phyloP scores from a whole-genome alignment of 2,329 filamentous ascomycete genomes.

The Aspergillus proliferans region DNA sequence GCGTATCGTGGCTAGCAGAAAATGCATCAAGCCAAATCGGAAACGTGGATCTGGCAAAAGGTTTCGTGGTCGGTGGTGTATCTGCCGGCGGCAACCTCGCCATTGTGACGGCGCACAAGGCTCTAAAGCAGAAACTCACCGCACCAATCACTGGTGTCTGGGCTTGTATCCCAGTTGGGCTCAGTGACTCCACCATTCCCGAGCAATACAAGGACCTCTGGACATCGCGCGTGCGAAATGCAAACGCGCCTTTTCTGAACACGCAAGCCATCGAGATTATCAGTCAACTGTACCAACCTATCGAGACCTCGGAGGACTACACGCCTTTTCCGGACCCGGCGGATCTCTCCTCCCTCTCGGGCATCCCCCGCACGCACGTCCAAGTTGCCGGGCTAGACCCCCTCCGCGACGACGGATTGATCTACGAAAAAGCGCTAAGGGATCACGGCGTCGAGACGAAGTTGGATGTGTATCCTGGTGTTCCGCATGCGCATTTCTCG shows the following conservation, averaged over 20 bases:
- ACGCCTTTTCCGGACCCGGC: slow-evolving; percentile 6
- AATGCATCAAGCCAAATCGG: slow-evolving; percentile 30
- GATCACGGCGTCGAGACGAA: slow-evolving; percentile 42
- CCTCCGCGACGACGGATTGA: slow-evolving; percentile 47
- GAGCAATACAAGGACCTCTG: slow-evolving; percentile 36
- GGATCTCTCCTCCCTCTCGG: slow-evolving; percentile 1
- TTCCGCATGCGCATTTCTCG: slow-evolving; percentile 32
- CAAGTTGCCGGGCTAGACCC: slow-evolving; percentile 48
- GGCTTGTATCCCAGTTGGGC: slow-evolving; percentile 36
- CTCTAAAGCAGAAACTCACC: slow-evolving; percentile 36
- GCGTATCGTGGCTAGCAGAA: slow-evolving; percentile 38
- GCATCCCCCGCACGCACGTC: slow-evolving; percentile 34
- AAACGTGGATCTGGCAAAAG: slow-evolving; percentile 37
- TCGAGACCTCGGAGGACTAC: slow-evolving; percentile 6
- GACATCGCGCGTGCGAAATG: slow-evolving; percentile 40
- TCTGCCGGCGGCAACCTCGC: slow-evolving; percentile 43
- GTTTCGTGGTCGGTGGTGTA: slow-evolving; percentile 46
- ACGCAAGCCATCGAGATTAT: slow-evolving; percentile 14
- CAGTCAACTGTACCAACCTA: slow-evolving; percentile 26
- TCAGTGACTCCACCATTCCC: slow-evolving; percentile 22
- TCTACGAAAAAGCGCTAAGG: slow-evolving; percentile 46
- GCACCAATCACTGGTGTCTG: slow-evolving; percentile 45
- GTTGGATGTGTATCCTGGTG: slow-evolving; percentile 39
- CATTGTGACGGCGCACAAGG: slow-evolving; percentile 34
- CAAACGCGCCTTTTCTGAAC: slow-evolving; percentile 30